Evolutionary conservation across 768 basidiomycete genomes (phyloP).

Genomic region (Leccinellum rugosiceps): DNA sequence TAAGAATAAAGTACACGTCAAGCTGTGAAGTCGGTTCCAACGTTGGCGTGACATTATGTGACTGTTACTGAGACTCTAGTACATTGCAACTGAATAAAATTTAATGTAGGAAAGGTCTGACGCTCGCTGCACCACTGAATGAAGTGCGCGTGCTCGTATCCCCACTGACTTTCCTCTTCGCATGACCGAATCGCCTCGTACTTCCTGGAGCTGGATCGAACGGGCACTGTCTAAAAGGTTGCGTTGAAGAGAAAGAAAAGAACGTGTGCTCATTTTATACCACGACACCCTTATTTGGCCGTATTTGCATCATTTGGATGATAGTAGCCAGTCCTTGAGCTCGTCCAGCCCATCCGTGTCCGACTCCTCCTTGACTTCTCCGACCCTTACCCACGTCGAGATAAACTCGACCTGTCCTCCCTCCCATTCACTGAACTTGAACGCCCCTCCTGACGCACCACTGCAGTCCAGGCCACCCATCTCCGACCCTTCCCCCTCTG

Average conservation of each 20-base stretch:
- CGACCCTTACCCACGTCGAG: conserved; percentile 47
- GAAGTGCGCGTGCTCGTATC: conserved; percentile 59
- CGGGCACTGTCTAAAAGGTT: conserved; percentile 75
- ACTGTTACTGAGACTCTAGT: conserved; percentile 17
- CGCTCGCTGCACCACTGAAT: conserved; percentile 52
- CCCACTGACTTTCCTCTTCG: conserved; percentile 56
- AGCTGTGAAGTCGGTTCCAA: conserved; percentile 3
- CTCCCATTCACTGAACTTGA: conserved; percentile 81
- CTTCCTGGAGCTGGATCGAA: conserved; percentile 41
- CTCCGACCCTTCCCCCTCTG: conserved; percentile 60
- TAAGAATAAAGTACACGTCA: conserved; percentile 22
- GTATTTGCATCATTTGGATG: conserved; percentile 36
- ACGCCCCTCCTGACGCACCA: conserved; percentile 48
- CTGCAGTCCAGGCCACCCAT: conserved; percentile 74
- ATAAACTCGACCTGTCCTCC: conserved; percentile 74
- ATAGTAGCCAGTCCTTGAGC: conserved; percentile 46
- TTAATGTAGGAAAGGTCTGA: conserved; percentile 65
- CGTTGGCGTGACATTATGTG: conserved; percentile 22
- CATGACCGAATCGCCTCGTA: conserved; percentile 68
- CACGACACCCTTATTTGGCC: conserved; percentile 21
- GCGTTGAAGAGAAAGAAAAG: conserved; percentile 35
- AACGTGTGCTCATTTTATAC: conserved; percentile 12
- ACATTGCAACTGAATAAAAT: neutral
- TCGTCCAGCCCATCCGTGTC: conserved; percentile 38
- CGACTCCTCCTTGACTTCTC: conserved; percentile 26